Percentiles rank a stretch among this genome's conserved stretches.
Conservation (phyloP, 148 eudicot genomes). For the Polygonum maritimum region DNA sequence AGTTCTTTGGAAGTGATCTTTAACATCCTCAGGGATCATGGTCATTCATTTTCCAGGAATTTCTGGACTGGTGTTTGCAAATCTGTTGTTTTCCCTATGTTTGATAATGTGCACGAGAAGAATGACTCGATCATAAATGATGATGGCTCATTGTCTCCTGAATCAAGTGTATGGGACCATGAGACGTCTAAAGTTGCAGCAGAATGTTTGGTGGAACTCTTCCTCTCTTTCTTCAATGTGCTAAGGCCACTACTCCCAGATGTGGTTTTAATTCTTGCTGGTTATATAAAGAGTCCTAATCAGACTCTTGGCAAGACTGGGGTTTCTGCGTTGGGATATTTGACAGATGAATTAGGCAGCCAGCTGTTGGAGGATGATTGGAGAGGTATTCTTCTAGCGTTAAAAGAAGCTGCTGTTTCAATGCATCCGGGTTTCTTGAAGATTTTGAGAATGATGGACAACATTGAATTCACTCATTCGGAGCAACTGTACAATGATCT, state of each 20-base stretch:
- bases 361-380: slow-evolving; percentile 81
- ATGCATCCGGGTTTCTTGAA: slow-evolving; percentile 55
- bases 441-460: slow-evolving; percentile 62
- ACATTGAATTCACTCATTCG: slow-evolving; percentile 47
- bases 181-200: slow-evolving; percentile 73
- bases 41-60: slow-evolving; percentile 66
- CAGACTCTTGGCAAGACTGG: slow-evolving; percentile 68
- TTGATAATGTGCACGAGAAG: slow-evolving; percentile 32
- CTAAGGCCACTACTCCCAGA: slow-evolving; percentile 55
- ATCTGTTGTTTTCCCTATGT: slow-evolving; percentile 72
- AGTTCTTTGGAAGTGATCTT: slow-evolving; percentile 92
- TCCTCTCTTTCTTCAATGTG: slow-evolving; percentile 51
- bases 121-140: slow-evolving; percentile 26
- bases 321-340: slow-evolving; percentile 63
- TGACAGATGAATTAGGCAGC: slow-evolving; percentile 58
- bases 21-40: slow-evolving; percentile 98
- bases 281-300: slow-evolving; percentile 50
- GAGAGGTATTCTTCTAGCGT: slow-evolving; percentile 57
- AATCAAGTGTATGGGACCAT: slow-evolving; percentile 58
- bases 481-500: slow-evolving; percentile 31
- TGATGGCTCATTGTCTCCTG: slow-evolving; percentile 25
- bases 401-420: slow-evolving; percentile 65
- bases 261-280: slow-evolving; percentile 52
- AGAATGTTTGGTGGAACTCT: slow-evolving; percentile 65
- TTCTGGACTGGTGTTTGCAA: slow-evolving; percentile 72